Conservation (phyloP, 1,139 yeast species). For the Nematodospora anomalae region DNA sequence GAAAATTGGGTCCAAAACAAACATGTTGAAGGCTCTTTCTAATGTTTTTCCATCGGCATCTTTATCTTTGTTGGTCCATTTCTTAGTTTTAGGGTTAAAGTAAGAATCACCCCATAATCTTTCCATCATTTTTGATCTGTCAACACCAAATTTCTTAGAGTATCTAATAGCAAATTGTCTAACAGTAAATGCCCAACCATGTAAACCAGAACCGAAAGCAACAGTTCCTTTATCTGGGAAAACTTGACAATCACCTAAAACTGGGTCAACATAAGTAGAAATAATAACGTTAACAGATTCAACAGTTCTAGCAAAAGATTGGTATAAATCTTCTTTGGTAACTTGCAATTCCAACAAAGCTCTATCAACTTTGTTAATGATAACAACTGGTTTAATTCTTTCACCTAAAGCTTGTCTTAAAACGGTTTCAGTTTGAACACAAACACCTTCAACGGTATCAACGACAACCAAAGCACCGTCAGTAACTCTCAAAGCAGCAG, state of each 20-base stretch:
- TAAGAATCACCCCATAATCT: slow-evolving; percentile 99
- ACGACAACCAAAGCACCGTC: slow-evolving; percentile 99
- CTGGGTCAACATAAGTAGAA: slow-evolving; percentile 89
- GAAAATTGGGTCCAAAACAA: slow-evolving; percentile 98
- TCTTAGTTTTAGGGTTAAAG: slow-evolving; percentile 99
- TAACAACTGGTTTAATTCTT: slow-evolving; percentile 98
- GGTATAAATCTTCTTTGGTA: slow-evolving; percentile 98
- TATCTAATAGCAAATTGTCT: slow-evolving; percentile 98
- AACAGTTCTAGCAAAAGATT: slow-evolving; percentile 97
- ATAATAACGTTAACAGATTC: slow-evolving; percentile 99
- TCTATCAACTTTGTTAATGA: slow-evolving; percentile 99
- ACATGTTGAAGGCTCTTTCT: slow-evolving; percentile 99
- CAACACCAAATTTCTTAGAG: slow-evolving; percentile 99
- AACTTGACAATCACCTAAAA: slow-evolving; percentile 95
- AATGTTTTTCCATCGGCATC: slow-evolving; percentile 94
- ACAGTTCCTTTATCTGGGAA: slow-evolving; percentile 99
- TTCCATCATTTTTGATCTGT: slow-evolving; percentile 96
- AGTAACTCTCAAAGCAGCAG: slow-evolving; percentile 99
- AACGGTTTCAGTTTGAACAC: slow-evolving; percentile 99
- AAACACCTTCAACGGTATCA: slow-evolving; percentile 99
- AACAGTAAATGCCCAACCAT: slow-evolving; percentile 99
- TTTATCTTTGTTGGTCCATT: slow-evolving; percentile 96
- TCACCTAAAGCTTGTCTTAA: slow-evolving; percentile 99
- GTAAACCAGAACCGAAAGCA: slow-evolving; percentile 99
- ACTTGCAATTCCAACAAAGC: slow-evolving; percentile 98